phyloP scores from a whole-genome alignment of 2,329 filamentous ascomycete genomes.

The Botrytis sinoallii region DNA sequence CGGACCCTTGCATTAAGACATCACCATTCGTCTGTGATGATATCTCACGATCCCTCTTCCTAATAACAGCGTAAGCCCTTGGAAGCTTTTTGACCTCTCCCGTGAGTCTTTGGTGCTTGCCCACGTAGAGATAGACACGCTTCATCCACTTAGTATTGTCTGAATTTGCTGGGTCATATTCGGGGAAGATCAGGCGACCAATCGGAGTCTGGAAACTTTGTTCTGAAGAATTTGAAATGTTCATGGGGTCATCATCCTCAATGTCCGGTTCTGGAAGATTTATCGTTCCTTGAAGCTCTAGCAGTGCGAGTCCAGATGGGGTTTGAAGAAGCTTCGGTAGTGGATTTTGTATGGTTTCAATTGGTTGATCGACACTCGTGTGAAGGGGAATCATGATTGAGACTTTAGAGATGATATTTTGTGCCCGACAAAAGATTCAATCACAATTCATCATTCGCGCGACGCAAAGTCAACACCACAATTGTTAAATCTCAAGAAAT shows the following conservation, averaged over 20 bases:
- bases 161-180: slow-evolving; percentile 57
- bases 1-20: slow-evolving; percentile 40
- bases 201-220: slow-evolving; percentile 49
- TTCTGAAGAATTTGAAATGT: neutral
- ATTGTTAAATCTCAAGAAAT: neutral
- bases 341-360: slow-evolving; percentile 41
- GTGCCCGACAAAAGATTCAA: neutral
- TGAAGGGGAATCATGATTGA: slow-evolving; percentile 10
- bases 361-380: neutral
- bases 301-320: slow-evolving; percentile 80
- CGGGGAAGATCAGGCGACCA: slow-evolving; percentile 75
- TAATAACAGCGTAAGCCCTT: slow-evolving; percentile 75
- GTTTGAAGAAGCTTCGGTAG: slow-evolving; percentile 84
- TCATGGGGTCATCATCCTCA: slow-evolving; percentile 30
- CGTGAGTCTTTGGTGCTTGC: slow-evolving; percentile 80
- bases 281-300: slow-evolving; percentile 91
- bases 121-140: slow-evolving; percentile 81
- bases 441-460: neutral
- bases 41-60: slow-evolving; percentile 44
- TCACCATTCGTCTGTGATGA: slow-evolving; percentile 24
- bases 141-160: slow-evolving; percentile 80
- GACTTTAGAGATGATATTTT: neutral
- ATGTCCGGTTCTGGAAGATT: slow-evolving; percentile 59
- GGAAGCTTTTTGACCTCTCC: slow-evolving; percentile 87
- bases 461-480: neutral